Conservation (phyloP, 257 asterid genomes). For the Nicotiana tabacum region DNA sequence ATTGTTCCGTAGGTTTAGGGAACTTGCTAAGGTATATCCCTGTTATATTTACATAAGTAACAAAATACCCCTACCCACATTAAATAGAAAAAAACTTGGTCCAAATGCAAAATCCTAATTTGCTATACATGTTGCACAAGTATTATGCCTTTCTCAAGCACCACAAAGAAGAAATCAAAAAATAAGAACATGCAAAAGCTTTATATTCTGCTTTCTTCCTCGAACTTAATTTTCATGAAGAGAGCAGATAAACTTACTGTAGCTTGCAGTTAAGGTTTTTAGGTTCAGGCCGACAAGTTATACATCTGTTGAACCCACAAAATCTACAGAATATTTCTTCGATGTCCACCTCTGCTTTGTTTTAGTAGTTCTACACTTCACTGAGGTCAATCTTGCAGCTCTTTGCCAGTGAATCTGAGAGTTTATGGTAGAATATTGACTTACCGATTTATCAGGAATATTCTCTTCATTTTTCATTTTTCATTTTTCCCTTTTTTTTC, state of each 20-base stretch:
- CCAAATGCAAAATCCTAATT: neutral
- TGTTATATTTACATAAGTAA: neutral
- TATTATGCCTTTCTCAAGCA: neutral
- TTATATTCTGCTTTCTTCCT: neutral
- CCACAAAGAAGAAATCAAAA: neutral
- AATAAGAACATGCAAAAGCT: neutral
- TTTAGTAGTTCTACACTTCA: neutral
- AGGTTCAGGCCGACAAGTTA: neutral
- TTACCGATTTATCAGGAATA: neutral
- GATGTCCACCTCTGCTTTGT: neutral
- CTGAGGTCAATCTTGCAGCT: neutral
- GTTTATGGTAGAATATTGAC: conserved; percentile 5
- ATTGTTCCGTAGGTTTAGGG: conserved; percentile 66
- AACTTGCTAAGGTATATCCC: conserved; percentile 68
- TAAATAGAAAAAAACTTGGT: neutral
- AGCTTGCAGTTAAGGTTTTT: neutral
- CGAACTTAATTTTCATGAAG: neutral
- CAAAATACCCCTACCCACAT: neutral
- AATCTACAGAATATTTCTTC: neutral
- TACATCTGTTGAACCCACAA: neutral
- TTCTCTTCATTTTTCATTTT: neutral
- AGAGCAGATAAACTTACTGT: neutral
- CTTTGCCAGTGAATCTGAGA: neutral
- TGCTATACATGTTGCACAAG: neutral
- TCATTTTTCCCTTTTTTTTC: neutral